Conservation (phyloP, 305 asterid species). For the Plantago rigida region DNA sequence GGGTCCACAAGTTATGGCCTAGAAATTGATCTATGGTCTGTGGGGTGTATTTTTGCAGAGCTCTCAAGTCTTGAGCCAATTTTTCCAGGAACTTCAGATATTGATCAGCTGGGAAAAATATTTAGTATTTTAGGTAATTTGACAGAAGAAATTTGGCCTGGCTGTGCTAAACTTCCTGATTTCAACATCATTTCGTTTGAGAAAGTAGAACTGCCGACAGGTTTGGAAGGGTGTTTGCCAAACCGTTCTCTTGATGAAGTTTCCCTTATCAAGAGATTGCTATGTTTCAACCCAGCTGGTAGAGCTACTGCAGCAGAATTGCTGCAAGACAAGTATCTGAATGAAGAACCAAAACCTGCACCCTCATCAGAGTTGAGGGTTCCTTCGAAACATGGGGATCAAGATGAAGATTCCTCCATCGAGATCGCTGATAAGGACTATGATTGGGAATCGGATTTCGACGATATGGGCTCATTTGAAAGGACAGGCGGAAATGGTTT, state of each 20-base stretch:
- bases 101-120: slow-evolving; percentile 71
- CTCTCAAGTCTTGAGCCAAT: slow-evolving; percentile 62
- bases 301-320: slow-evolving; percentile 74
- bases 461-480: slow-evolving; percentile 50
- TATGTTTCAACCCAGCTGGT: slow-evolving; percentile 57
- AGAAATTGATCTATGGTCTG: slow-evolving; percentile 89
- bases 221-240: slow-evolving; percentile 52
- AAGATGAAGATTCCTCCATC: slow-evolving; percentile 43
- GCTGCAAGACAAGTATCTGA: slow-evolving; percentile 71
- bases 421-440: slow-evolving; percentile 45
- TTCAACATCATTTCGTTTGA: slow-evolving; percentile 65
- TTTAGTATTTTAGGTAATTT: slow-evolving; percentile 63
- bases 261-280: slow-evolving; percentile 45
- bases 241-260: slow-evolving; percentile 61
- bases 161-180: slow-evolving; percentile 70
- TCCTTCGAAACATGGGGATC: slow-evolving; percentile 47
- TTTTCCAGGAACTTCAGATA: slow-evolving; percentile 79
- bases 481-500: slow-evolving; percentile 55
- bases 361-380: slow-evolving; percentile 56
- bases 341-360: slow-evolving; percentile 68
- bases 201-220: slow-evolving; percentile 59
- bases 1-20: slow-evolving; percentile 78
- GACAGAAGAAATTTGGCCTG: slow-evolving; percentile 74
- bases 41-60: slow-evolving; percentile 90
- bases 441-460: slow-evolving; percentile 64